Conservation (phyloP, 257 asterid species). For the Linderniella brevidens region DNA sequence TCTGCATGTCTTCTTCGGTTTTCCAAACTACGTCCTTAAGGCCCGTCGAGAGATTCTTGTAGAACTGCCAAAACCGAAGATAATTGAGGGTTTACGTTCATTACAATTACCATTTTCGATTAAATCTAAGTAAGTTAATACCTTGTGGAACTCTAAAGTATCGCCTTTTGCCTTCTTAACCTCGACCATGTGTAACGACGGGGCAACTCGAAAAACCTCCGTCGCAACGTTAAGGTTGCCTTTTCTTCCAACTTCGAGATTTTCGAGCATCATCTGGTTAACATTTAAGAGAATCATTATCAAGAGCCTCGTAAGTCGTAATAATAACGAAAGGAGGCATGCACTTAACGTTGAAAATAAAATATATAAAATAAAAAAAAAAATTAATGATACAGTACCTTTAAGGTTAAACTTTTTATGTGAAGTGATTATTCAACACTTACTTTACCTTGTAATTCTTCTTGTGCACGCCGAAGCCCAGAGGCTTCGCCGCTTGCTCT, state of each 20-base stretch:
- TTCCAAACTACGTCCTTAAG: slow-evolving; percentile 88
- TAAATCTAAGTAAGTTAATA: slow-evolving; percentile 10
- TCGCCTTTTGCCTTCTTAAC: slow-evolving; percentile 66
- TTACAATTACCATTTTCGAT: neutral
- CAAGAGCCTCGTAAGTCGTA: neutral
- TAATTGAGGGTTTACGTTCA: neutral
- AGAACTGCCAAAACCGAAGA: slow-evolving; percentile 41
- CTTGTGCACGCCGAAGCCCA: slow-evolving; percentile 70
- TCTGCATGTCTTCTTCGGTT: slow-evolving; percentile 51
- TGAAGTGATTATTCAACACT: too few species aligned
- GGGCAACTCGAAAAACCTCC: slow-evolving; percentile 68
- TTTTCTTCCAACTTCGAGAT: slow-evolving; percentile 80
- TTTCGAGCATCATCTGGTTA: slow-evolving; percentile 75
- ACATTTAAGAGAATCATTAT: neutral
- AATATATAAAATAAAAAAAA: too few species aligned
- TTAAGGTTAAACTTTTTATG: neutral
- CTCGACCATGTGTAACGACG: slow-evolving; percentile 68
- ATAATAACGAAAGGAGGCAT: neutral
- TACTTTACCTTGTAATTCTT: slow-evolving; percentile 74
- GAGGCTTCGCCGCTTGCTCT: slow-evolving; percentile 73
- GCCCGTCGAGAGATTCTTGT: slow-evolving; percentile 61
- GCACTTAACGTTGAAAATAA: too few species aligned
- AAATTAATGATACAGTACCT: too few species aligned
- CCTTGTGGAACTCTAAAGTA: slow-evolving; percentile 80
- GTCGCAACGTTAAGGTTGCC: slow-evolving; percentile 87